Conservation (phyloP, 2,329 filamentous ascomycete species). For the Apiospora malaysiana region DNA sequence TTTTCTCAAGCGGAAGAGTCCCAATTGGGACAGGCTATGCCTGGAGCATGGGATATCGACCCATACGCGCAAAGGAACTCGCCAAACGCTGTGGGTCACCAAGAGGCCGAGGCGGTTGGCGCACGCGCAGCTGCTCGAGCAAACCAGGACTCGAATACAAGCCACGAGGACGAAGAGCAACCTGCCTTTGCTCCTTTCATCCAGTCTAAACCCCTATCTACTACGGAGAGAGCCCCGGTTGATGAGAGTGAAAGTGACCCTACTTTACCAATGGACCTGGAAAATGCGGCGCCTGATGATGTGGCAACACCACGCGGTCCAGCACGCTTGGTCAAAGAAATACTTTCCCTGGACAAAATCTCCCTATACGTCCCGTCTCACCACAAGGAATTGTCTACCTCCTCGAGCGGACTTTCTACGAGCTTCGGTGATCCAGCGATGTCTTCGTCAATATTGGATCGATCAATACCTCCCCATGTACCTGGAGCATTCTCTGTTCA, state of each 20-base stretch:
- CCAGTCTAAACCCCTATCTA: background rate
- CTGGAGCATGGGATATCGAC: constrained; percentile 58
- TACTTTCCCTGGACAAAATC: constrained; percentile 55
- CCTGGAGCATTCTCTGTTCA: constrained; percentile 67
- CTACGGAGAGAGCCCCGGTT: background rate
- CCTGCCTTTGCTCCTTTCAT: background rate
- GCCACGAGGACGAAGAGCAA: constrained; percentile 13
- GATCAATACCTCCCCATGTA: constrained; percentile 54
- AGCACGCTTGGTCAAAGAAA: constrained; percentile 61
- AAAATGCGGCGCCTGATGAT: constrained; percentile 43
- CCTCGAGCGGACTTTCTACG: constrained; percentile 30
- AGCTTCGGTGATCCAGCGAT: constrained; percentile 19
- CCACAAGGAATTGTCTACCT: constrained; percentile 50
- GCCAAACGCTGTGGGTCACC: background rate
- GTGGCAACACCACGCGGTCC: constrained; percentile 57
- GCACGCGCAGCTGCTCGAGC: background rate
- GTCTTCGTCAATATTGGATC: constrained; percentile 26
- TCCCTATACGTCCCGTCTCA: constrained; percentile 61
- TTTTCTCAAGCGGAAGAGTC: constrained; percentile 56
- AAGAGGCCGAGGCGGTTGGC: background rate
- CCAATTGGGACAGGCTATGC: constrained; percentile 47
- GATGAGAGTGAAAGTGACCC: background rate
- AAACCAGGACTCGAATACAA: background rate
- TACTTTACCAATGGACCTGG: constrained; percentile 1
- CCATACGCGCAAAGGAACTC: constrained; percentile 23